Evolutionary conservation across 1,284 basidiomycete species (phyloP).

Genomic region (Microbotryum silenes-acaulis): DNA sequence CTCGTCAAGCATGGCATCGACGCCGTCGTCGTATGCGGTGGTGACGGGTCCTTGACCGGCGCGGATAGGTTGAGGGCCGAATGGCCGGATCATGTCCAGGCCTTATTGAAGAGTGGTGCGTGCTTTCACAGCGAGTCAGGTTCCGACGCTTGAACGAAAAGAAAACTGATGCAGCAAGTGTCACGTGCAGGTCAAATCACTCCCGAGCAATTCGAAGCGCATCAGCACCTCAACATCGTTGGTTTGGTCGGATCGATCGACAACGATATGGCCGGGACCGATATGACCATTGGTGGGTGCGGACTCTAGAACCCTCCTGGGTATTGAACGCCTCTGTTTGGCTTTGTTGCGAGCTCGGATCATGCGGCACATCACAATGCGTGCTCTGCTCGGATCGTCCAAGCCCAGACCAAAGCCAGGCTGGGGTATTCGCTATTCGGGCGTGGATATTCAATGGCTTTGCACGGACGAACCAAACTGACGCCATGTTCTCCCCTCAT

Average conservation of each 20-base stretch:
- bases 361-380: background rate
- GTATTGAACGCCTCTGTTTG: background rate
- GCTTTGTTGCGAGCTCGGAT: background rate
- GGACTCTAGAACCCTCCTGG: background rate
- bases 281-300: constrained; percentile 70
- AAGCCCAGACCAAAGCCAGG: background rate
- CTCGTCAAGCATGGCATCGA: constrained; percentile 94
- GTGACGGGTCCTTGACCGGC: constrained; percentile 91
- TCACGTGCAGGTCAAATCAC: constrained; percentile 55
- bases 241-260: constrained; percentile 97
- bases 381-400: too few relatives aligned
- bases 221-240: constrained; percentile 86
- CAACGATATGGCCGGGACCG: constrained; percentile 98
- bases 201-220: constrained; percentile 58
- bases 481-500: background rate
- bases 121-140: background rate
- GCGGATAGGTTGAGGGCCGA: constrained; percentile 89
- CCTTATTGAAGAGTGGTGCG: constrained; percentile 57
- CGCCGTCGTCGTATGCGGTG: constrained; percentile 91
- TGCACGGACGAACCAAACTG: too few relatives aligned
- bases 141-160: background rate
- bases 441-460: too few relatives aligned
- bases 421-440: background rate
- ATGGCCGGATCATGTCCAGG: constrained; percentile 76
- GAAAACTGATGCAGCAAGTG: background rate